phyloP scores from a whole-genome alignment of 129 eudicot species.

The Deinandra increscens region DNA sequence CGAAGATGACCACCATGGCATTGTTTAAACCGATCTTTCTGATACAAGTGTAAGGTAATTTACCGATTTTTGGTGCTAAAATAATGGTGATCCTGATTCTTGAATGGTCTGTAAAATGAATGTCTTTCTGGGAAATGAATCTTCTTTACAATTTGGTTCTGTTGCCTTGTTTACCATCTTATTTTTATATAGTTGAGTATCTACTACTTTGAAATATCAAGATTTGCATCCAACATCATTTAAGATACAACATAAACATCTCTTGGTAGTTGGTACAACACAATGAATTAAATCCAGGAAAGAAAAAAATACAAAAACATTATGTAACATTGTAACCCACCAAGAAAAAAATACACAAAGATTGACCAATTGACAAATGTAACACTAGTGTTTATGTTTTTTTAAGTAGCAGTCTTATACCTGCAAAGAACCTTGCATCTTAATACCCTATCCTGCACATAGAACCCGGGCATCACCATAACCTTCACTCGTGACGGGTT shows the following conservation, averaged over 20 bases:
- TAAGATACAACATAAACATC: conserved; percentile 13
- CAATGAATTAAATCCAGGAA: conserved; percentile 8
- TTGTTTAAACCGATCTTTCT: not conserved
- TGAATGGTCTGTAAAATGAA: conserved; percentile 16
- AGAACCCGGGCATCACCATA: conserved; percentile 90
- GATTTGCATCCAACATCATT: conserved; percentile 28
- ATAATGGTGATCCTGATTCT: conserved; percentile 15
- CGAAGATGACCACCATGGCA: conserved; percentile 7
- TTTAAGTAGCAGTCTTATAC: conserved; percentile 53
- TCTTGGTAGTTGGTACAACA: conserved; percentile 30
- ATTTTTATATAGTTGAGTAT: too few relatives aligned
- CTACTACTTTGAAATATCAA: too few relatives aligned
- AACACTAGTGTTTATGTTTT: conserved; percentile 11
- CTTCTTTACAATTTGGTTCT: not conserved
- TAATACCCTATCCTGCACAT: conserved; percentile 70
- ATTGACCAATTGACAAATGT: not conserved
- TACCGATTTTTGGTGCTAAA: conserved; percentile 11
- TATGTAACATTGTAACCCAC: conserved; percentile 25
- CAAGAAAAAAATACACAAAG: conserved; percentile 6
- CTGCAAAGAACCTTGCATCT: conserved; percentile 89
- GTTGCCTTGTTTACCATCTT: not conserved
- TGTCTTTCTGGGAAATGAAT: not conserved
- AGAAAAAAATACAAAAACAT: not conserved
- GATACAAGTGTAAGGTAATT: not conserved
- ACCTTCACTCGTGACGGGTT: conserved; percentile 58